phyloP scores from a whole-genome alignment of 2,329 filamentous ascomycete species.

The Pezicula carpinea region DNA sequence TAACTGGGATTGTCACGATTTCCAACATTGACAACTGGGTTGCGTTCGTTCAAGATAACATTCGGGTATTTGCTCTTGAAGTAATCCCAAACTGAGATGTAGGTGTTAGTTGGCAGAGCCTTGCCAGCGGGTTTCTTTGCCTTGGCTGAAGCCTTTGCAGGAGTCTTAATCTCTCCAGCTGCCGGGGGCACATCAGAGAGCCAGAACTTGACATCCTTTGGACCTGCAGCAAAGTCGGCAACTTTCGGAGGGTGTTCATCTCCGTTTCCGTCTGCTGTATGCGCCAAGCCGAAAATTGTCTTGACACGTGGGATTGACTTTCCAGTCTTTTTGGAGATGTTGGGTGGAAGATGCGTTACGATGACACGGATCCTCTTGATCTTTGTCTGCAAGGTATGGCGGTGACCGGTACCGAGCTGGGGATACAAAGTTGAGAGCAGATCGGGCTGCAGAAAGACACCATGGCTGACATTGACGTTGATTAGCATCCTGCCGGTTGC shows the following conservation, averaged over 20 bases:
- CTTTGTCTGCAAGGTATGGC: constrained; percentile 14
- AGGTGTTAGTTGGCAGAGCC: constrained; percentile 29
- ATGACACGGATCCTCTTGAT: constrained; percentile 37
- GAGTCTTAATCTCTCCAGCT: constrained; percentile 21
- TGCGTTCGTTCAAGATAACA: constrained; percentile 39
- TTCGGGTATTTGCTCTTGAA: constrained; percentile 46
- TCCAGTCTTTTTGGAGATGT: constrained; percentile 29
- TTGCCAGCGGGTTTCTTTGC: constrained; percentile 23
- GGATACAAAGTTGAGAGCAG: constrained; percentile 34
- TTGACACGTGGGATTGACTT: constrained; percentile 34
- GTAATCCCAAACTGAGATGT: constrained; percentile 52
- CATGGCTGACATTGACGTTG: constrained; percentile 58
- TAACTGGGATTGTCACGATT: constrained; percentile 52
- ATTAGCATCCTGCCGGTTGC: constrained; percentile 52
- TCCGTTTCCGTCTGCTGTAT: constrained; percentile 30
- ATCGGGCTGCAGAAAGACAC: constrained; percentile 50
- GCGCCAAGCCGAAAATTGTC: constrained; percentile 42
- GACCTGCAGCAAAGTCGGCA: constrained; percentile 36
- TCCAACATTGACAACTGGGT: constrained; percentile 64
- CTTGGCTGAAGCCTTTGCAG: constrained; percentile 26
- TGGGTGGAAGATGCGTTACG: constrained; percentile 32
- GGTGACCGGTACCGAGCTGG: constrained; percentile 23
- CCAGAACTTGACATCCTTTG: constrained; percentile 52
- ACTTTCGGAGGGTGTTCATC: constrained; percentile 32
- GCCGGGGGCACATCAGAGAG: constrained; percentile 29